A percentile compares a stretch with the other conserved stretches of the same genome.
Evolutionary conservation across 2,329 filamentous ascomycete genomes (phyloP).

Genomic region (Cladophialophora carrionii): DNA sequence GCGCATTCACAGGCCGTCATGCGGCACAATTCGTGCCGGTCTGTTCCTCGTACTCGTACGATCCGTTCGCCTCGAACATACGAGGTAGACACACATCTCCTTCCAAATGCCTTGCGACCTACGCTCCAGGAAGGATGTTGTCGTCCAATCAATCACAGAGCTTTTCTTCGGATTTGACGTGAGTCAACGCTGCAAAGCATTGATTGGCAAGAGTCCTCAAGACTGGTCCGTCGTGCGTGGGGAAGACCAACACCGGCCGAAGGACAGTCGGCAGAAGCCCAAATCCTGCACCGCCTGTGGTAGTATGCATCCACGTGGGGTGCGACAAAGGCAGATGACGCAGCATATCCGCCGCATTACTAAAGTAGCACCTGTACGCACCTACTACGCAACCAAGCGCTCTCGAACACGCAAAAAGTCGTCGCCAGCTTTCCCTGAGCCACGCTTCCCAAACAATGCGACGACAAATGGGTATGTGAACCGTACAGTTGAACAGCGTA

Average conservation of each 20-base stretch:
- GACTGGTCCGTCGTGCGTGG: background rate
- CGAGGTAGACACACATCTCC: background rate
- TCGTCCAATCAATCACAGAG: background rate
- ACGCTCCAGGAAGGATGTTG: background rate
- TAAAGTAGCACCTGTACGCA: no score
- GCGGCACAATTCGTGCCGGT: background rate
- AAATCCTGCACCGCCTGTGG: background rate
- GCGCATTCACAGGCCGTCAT: constrained; percentile 2
- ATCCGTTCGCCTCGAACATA: background rate
- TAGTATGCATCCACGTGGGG: background rate
- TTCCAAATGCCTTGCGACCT: background rate
- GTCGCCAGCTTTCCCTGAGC: background rate
- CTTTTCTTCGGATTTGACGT: background rate
- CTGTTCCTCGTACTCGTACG: background rate
- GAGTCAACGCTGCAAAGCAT: background rate
- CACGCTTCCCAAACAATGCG: constrained; percentile 5
- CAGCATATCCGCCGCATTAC: constrained; percentile 2
- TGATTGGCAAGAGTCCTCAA: background rate
- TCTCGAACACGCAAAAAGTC: background rate
- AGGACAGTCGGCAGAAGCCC: background rate
- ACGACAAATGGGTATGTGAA: constrained; percentile 19
- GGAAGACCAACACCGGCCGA: background rate
- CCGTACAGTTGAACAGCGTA: background rate
- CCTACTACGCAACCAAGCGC: constrained; percentile 3
- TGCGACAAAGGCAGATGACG: background rate